Percentiles rank a stretch among this genome's conserved stretches.
Conservation (phyloP, 352 stramenopile species). For the Pythium plurisporium region DNA sequence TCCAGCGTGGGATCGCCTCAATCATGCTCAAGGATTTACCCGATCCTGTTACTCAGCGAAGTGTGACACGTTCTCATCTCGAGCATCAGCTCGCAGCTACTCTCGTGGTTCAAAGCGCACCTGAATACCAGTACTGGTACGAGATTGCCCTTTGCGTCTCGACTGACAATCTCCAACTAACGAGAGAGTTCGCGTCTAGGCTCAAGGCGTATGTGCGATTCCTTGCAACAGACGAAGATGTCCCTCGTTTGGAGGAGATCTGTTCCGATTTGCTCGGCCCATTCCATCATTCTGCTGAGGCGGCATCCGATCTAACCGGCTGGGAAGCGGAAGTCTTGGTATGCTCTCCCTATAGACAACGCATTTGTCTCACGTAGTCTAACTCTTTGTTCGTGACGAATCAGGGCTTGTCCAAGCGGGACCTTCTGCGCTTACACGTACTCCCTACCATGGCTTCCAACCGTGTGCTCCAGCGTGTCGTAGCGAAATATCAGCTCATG, state of each 20-base stretch:
- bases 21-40: conserved; percentile 70
- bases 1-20: conserved; percentile 54
- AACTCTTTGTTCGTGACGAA: not conserved
- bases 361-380: no score
- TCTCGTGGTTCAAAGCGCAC: conserved; percentile 56
- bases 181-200: conserved; percentile 25
- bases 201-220: conserved; percentile 80
- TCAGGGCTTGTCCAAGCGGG: conserved; percentile 66
- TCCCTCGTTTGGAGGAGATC: conserved; percentile 65
- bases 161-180: not conserved
- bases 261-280: conserved; percentile 77
- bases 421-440: conserved; percentile 64
- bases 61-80: conserved; percentile 76
- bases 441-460: conserved; percentile 78
- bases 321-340: conserved; percentile 15
- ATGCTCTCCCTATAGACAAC: no score
- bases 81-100: conserved; percentile 75
- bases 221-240: conserved; percentile 75
- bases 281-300: conserved; percentile 46
- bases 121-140: conserved; percentile 84
- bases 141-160: not conserved
- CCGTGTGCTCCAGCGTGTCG: conserved; percentile 73
- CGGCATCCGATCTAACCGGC: not conserved
- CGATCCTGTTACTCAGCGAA: conserved; percentile 70
- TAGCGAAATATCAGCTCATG: conserved; percentile 83